These are phyloP conservation scores for Elaeis oleifera DNA, from an alignment of 202 grass and related monocot genomes.

Conservation along the genomic window DNA sequence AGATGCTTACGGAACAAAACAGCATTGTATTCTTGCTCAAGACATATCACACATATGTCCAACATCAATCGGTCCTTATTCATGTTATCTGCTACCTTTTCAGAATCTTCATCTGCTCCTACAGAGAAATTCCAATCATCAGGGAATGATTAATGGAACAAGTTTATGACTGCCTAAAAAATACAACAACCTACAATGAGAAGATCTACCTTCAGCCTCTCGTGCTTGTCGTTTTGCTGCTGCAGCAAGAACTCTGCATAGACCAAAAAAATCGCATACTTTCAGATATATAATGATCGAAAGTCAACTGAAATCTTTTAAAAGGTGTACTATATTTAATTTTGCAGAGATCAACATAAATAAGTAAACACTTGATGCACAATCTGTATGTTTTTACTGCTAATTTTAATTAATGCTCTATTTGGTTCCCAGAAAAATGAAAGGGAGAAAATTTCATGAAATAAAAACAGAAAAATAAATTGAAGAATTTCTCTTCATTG, in stretches of 20 bases:
- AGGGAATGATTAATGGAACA: constrained; percentile 4
- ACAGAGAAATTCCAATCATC: constrained; percentile 25
- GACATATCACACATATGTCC: constrained; percentile 98
- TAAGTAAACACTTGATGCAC: no score
- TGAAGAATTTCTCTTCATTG: no score
- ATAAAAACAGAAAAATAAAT: no score
- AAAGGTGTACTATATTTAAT: no score
- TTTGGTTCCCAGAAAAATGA: no score
- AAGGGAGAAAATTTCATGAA: no score
- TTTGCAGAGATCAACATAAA: no score
- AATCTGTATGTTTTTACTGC: no score
- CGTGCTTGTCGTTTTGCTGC: constrained; percentile 68
- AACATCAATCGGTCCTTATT: constrained; percentile 61
- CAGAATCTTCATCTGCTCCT: constrained; percentile 37
- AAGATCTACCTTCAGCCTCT: constrained; percentile 75
- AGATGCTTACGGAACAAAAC: constrained; percentile 96
- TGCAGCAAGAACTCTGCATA: constrained; percentile 66
- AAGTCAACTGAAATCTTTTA: no score
- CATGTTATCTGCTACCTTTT: constrained; percentile 31
- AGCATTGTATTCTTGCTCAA: constrained; percentile 97
- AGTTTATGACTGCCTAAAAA: constrained; percentile 14
- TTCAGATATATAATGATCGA: no score
- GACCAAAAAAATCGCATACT: neutral
- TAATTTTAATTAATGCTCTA: no score
- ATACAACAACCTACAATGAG: constrained; percentile 13